A percentile compares a stretch with the other conserved stretches of the same genome.
Evolutionary conservation across 192 early-diverging fungal genomes (phyloP).

Genomic region (Entomortierella beljakovae): DNA sequence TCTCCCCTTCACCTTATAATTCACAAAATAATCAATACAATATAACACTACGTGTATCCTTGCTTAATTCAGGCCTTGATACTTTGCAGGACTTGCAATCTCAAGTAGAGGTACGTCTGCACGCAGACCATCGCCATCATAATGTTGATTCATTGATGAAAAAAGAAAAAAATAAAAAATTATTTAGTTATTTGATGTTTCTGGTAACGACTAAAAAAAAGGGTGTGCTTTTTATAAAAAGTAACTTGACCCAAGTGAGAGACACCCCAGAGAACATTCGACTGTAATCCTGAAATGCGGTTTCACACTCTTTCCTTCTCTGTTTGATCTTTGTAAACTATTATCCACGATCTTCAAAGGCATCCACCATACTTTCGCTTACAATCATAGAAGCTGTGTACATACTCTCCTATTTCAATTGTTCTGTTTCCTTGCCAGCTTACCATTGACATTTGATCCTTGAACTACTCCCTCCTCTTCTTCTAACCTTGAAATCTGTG

Average conservation of each 20-base stretch:
- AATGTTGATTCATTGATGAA: neutral
- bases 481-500: too few species aligned
- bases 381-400: slow-evolving; percentile 5
- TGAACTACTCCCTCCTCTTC: too few species aligned
- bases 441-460: too few species aligned
- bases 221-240: neutral
- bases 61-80: slow-evolving; percentile 5
- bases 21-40: slow-evolving; percentile 17
- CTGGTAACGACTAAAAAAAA: neutral
- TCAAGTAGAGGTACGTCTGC: neutral
- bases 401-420: slow-evolving; percentile 10
- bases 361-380: neutral
- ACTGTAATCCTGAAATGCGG: neutral
- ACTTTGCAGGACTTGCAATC: slow-evolving; percentile 19
- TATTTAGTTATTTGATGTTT: too few species aligned
- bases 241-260: too few species aligned
- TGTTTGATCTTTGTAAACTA: slow-evolving; percentile 3
- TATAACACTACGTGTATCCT: slow-evolving; percentile 14
- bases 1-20: slow-evolving; percentile 11
- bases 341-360: neutral
- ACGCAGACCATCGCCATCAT: neutral
- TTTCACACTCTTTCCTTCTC: neutral
- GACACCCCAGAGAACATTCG: neutral
- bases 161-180: too few species aligned
- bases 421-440: too few species aligned